Percentiles rank a stretch among this genome's conserved stretches.
Evolutionary conservation across 2,329 filamentous ascomycete species (phyloP).

Genomic region (Fusarium cyanostomum): DNA sequence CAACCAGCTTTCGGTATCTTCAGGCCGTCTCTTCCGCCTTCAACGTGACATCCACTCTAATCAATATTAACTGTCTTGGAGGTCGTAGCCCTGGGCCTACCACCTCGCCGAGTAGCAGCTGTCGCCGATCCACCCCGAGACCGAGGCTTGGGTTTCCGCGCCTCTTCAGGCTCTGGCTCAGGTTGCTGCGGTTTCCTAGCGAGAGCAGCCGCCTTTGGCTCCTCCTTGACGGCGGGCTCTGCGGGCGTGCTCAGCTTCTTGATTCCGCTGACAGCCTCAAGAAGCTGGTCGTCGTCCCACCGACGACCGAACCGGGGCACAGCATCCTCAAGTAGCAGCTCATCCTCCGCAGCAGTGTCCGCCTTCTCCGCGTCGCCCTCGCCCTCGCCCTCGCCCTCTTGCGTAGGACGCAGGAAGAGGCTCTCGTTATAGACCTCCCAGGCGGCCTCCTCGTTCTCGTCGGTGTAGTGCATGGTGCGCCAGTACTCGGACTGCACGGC

Average conservation of each 20-base stretch:
- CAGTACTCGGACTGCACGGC: slow-evolving; percentile 84
- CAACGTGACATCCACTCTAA: not conserved
- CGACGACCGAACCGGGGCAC: slow-evolving; percentile 52
- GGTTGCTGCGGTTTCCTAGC: slow-evolving; percentile 25
- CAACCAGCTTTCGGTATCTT: slow-evolving; percentile 19
- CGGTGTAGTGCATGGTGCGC: slow-evolving; percentile 80
- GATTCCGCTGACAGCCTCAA: slow-evolving; percentile 59
- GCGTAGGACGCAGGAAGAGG: slow-evolving; percentile 58
- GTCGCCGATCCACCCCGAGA: slow-evolving; percentile 40
- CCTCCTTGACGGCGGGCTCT: slow-evolving; percentile 41
- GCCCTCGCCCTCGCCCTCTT: slow-evolving; percentile 23
- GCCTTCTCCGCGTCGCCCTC: slow-evolving; percentile 19
- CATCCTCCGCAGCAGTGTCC: slow-evolving; percentile 29
- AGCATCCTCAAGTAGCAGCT: slow-evolving; percentile 45
- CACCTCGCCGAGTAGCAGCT: slow-evolving; percentile 42
- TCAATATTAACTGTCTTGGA: slow-evolving; percentile 31
- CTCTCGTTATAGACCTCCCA: slow-evolving; percentile 81
- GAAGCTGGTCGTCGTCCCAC: slow-evolving; percentile 57
- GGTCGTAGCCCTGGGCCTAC: slow-evolving; percentile 38
- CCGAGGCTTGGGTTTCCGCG: slow-evolving; percentile 42
- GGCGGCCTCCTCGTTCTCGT: slow-evolving; percentile 79
- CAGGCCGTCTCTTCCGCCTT: not conserved
- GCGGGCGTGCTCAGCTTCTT: slow-evolving; percentile 49
- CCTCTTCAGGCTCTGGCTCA: slow-evolving; percentile 37
- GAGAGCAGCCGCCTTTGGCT: slow-evolving; percentile 39